Conservation (phyloP, 495 filamentous ascomycete species). For the Podospora anserina region DNA sequence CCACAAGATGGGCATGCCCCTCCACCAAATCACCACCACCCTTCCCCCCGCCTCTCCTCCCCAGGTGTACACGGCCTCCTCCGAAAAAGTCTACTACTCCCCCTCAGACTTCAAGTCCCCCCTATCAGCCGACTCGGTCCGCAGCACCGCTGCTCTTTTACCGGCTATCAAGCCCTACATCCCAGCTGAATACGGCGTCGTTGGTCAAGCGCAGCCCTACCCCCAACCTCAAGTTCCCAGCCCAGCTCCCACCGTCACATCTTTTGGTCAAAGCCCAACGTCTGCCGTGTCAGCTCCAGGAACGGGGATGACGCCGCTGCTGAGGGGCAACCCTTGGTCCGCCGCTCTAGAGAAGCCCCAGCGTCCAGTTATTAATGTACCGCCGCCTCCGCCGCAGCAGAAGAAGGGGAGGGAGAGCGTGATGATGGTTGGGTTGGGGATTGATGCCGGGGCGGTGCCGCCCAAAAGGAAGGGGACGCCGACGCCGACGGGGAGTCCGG, state of each 20-base stretch:
- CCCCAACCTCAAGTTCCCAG: constrained; percentile 17
- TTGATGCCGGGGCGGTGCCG: neutral
- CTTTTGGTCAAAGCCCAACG: constrained; percentile 4
- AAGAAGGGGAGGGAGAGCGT: constrained; percentile 13
- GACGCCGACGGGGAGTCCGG: constrained; percentile 23
- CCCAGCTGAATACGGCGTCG: constrained; percentile 41
- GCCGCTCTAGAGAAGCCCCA: constrained; percentile 10
- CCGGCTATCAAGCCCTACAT: constrained; percentile 37
- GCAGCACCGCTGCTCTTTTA: constrained; percentile 37
- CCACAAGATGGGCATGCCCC: constrained; percentile 10
- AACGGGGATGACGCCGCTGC: constrained; percentile 34
- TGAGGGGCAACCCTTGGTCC: constrained; percentile 29
- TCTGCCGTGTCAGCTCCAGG: constrained; percentile 33
- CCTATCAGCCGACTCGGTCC: constrained; percentile 33
- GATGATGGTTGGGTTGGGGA: constrained; percentile 7
- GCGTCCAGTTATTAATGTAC: constrained; percentile 11
- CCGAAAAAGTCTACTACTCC: constrained; percentile 21
- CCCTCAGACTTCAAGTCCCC: constrained; percentile 34
- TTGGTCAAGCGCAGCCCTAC: constrained; percentile 15
- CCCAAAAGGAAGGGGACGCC: constrained; percentile 20
- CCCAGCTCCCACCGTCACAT: neutral
- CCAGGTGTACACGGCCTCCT: constrained; percentile 34
- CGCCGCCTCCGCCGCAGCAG: constrained; percentile 14
- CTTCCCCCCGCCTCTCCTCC: constrained; percentile 19
- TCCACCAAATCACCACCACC: constrained; percentile 25